These are phyloP conservation scores for Catunica adiposa DNA, from an alignment of 2,329 filamentous ascomycete species.

Conservation along the genomic window DNA sequence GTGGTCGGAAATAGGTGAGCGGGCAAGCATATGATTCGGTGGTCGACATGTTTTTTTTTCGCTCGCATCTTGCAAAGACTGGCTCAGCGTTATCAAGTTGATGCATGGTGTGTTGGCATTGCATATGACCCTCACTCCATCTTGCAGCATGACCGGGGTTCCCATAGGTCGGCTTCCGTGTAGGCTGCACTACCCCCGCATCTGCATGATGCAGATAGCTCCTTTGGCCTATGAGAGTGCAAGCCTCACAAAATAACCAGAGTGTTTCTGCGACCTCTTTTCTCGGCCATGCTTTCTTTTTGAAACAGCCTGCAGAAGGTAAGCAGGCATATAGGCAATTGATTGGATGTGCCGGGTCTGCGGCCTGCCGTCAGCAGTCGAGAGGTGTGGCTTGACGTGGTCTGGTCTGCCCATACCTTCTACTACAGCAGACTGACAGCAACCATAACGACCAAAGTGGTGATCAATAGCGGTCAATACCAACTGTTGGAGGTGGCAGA, in stretches of 20 bases:
- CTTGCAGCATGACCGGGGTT: conserved; percentile 12
- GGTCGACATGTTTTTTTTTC: neutral
- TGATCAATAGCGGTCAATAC: no score
- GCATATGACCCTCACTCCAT: conserved; percentile 13
- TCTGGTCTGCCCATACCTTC: neutral
- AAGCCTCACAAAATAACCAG: conserved; percentile 10
- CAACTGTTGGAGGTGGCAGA: neutral
- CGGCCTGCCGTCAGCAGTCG: neutral
- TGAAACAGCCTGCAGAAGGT: neutral
- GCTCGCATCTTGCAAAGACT: neutral
- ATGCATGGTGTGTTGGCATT: conserved; percentile 15
- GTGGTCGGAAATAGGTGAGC: neutral
- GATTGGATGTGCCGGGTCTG: neutral
- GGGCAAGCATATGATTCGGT: conserved; percentile 12
- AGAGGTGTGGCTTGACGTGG: conserved; percentile 3
- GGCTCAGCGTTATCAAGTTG: conserved; percentile 7
- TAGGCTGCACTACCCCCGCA: conserved; percentile 11
- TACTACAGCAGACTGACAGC: no score
- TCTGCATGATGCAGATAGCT: conserved; percentile 1
- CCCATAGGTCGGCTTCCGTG: conserved; percentile 9
- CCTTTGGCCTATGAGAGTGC: conserved; percentile 11
- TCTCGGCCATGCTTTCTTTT: conserved; percentile 2
- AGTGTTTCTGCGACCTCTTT: conserved; percentile 8
- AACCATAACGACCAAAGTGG: no score
- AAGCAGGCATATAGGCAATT: neutral